Conservation (phyloP, 2,329 filamentous ascomycete genomes). For the Aspergillus alliaceus region DNA sequence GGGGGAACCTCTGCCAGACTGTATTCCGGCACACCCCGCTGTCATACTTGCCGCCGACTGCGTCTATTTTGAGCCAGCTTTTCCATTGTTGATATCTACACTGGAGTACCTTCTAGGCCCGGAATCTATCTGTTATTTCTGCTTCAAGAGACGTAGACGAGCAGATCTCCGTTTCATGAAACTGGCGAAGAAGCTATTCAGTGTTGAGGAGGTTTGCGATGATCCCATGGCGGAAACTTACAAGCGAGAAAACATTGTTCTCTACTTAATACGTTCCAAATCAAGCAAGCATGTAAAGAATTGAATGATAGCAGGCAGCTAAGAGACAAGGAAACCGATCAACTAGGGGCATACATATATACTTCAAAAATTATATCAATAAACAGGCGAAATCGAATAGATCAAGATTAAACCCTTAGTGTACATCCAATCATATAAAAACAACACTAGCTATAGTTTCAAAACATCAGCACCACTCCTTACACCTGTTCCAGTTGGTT, state of each 20-base stretch:
- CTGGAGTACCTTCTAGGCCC: constrained; percentile 69
- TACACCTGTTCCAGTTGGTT: constrained; percentile 47
- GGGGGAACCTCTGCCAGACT: constrained; percentile 51
- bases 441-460: constrained; percentile 31
- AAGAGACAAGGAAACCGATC: background rate
- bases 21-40: constrained; percentile 59
- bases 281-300: constrained; percentile 5
- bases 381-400: background rate
- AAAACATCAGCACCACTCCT: constrained; percentile 32
- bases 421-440: background rate
- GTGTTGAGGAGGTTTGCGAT: constrained; percentile 62
- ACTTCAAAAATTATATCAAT: background rate
- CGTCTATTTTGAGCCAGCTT: constrained; percentile 95
- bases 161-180: constrained; percentile 77
- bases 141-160: constrained; percentile 88
- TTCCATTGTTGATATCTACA: constrained; percentile 80
- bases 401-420: background rate
- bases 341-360: background rate
- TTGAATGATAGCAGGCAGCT: background rate
- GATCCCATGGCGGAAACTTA: constrained; percentile 43
- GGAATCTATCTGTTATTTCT: constrained; percentile 74
- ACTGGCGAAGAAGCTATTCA: constrained; percentile 66
- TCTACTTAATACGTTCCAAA: constrained; percentile 37
- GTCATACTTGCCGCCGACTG: constrained; percentile 94
- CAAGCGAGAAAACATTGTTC: constrained; percentile 40